These are phyloP conservation scores for Rutstroemia sp. DNA, from an alignment of 2,329 filamentous ascomycete species.

Conservation along the genomic window DNA sequence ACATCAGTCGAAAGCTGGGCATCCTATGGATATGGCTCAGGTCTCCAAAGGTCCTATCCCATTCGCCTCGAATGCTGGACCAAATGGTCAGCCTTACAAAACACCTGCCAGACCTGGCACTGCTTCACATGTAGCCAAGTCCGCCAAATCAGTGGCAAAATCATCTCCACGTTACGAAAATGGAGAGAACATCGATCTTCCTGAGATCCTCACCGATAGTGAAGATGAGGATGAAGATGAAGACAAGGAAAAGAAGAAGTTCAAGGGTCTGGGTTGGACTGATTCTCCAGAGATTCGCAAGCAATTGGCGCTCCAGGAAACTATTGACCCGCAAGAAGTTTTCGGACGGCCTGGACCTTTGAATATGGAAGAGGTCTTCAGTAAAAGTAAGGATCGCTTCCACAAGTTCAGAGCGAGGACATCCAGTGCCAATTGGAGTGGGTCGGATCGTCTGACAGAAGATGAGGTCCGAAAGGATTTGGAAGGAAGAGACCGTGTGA, in stretches of 20 bases:
- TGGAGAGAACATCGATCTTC: slow-evolving; percentile 83
- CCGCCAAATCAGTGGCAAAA: slow-evolving; percentile 52
- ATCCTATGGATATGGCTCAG: slow-evolving; percentile 79
- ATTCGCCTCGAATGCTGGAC: slow-evolving; percentile 66
- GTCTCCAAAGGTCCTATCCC: slow-evolving; percentile 84
- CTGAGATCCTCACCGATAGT: slow-evolving; percentile 91
- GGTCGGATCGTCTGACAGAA: slow-evolving; percentile 74
- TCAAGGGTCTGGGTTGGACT: slow-evolving; percentile 74
- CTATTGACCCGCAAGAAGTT: slow-evolving; percentile 73
- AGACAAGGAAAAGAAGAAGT: slow-evolving; percentile 40
- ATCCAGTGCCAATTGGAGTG: slow-evolving; percentile 90
- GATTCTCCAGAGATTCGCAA: slow-evolving; percentile 75
- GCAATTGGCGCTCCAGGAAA: slow-evolving; percentile 74
- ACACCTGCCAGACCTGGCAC: slow-evolving; percentile 53
- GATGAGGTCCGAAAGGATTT: slow-evolving; percentile 79
- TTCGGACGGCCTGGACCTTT: slow-evolving; percentile 85
- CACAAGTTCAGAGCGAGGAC: slow-evolving; percentile 87
- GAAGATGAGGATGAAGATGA: slow-evolving; percentile 71
- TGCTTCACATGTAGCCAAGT: slow-evolving; percentile 39
- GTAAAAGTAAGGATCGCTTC: slow-evolving; percentile 75
- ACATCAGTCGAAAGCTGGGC: slow-evolving; percentile 55
- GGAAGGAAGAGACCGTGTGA: slow-evolving; percentile 70
- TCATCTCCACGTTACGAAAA: slow-evolving; percentile 82
- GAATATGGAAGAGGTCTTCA: slow-evolving; percentile 95
- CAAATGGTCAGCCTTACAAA: slow-evolving; percentile 51